Base-by-base conservation (phyloP, 176 grass and related monocot species). In the Elymus sibiricus region DNA sequence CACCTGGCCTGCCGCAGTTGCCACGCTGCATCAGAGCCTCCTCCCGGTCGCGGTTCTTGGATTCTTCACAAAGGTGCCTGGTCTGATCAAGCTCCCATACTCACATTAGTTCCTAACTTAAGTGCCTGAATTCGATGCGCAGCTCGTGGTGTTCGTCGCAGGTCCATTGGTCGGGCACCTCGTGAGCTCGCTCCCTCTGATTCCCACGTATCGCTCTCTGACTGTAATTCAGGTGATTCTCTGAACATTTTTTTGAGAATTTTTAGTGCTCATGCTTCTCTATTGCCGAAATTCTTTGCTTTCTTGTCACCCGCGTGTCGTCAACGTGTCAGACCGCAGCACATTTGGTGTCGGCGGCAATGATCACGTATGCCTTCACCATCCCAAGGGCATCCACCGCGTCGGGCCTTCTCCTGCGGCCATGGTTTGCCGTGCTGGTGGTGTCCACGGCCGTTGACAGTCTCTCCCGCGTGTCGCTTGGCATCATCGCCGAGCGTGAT, bases 11-110 rank as follows among this genome's bases (percentile, higher is more conserved):
- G 82, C 87, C 51, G 87, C 93, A 67, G 31, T 94, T 21, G 90
- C 93, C 3, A 81, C 60, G 82, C 90, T 92, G 77, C 93, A 94
- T 40, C 85, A 85, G 5, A 92, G 82, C 83, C 82, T 94, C 35
- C 61, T 92, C 38, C 90, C 93, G 7, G 90, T 92, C 35, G 93
- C 93, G 4, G 26, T 87, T 67, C 87, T 94, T 43, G 84, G 82
- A 1, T 94, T 94, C 84, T 94, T 94, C 77, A 58, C 90, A 1
- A 94, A 94, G 93, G 93, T 94, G 77, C 44, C 2, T 44, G 7
- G 34, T 56, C 43, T 51, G 65, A 58, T 0, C 65, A 19, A 37
- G 13, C 11, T 28, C 39, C 24, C 63, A 22, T 24, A 47, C 8
- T 28, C 11, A 7, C 16, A 55, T 28, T 76, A 76, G 37, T 60